Conservation (phyloP, 441 rosid genomes). For the Bocquillonia castaneifolia region DNA sequence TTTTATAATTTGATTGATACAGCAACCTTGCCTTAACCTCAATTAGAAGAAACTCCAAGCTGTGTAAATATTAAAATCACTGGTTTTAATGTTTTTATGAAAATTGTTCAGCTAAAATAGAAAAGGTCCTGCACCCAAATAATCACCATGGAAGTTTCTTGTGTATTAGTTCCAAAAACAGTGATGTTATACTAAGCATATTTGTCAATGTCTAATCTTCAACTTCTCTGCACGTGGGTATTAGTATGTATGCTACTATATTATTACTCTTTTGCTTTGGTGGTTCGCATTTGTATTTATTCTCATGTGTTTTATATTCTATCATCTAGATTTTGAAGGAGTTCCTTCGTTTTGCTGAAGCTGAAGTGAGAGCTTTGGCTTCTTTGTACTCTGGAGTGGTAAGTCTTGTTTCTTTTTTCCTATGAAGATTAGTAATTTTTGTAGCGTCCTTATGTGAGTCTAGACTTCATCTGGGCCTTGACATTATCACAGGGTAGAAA, state of each 20-base stretch:
- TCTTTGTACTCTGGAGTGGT: conserved; percentile 84
- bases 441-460: not conserved
- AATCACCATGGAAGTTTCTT: not conserved
- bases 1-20: not conserved
- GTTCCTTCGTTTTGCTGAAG: conserved; percentile 77
- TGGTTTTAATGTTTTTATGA: not conserved
- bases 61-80: not conserved
- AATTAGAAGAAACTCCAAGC: not conserved
- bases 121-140: not conserved
- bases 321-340: conserved; percentile 57
- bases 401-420: conserved; percentile 24
- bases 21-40: not conserved
- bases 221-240: not conserved
- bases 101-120: not conserved
- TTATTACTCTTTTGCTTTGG: not conserved
- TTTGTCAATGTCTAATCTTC: not conserved
- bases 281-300: not conserved
- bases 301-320: conserved; percentile 1
- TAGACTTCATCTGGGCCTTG: conserved; percentile 5
- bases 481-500: conserved; percentile 66
- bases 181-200: too few species aligned
- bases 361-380: conserved; percentile 79
- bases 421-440: conserved; percentile 8
- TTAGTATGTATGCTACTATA: not conserved
- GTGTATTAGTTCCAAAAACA: too few species aligned